phyloP scores from a whole-genome alignment of 768 basidiomycete species.

The Xerocomellus dryophilus region DNA sequence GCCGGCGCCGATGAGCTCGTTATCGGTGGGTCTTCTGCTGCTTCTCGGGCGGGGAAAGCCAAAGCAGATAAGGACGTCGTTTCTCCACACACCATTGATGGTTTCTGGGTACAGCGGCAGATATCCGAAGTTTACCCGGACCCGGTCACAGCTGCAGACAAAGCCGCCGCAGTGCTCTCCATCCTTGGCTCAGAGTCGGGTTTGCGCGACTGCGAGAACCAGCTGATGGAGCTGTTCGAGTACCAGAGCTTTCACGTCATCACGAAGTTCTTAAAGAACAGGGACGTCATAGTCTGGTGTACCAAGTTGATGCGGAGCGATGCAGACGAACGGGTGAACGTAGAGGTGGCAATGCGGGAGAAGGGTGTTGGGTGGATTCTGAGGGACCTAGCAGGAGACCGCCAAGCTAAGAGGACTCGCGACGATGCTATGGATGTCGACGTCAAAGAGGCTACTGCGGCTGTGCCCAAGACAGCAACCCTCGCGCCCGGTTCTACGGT shows the following conservation, averaged over 20 bases:
- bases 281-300: slow-evolving; percentile 96
- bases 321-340: slow-evolving; percentile 84
- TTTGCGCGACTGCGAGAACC: slow-evolving; percentile 91
- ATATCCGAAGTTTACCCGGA: slow-evolving; percentile 90
- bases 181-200: slow-evolving; percentile 85
- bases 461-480: slow-evolving; percentile 78
- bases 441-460: slow-evolving; percentile 41
- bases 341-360: slow-evolving; percentile 98
- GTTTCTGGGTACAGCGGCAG: slow-evolving; percentile 97
- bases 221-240: slow-evolving; percentile 95
- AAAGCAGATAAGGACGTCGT: slow-evolving; percentile 76
- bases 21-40: slow-evolving; percentile 66
- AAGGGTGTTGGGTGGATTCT: slow-evolving; percentile 96
- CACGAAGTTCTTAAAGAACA: slow-evolving; percentile 88
- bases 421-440: slow-evolving; percentile 81
- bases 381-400: slow-evolving; percentile 80
- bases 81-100: slow-evolving; percentile 89
- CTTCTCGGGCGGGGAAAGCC: slow-evolving; percentile 40
- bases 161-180: slow-evolving; percentile 78
- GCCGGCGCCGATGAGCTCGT: slow-evolving; percentile 69
- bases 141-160: slow-evolving; percentile 90
- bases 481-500: slow-evolving; percentile 83
- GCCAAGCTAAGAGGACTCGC: slow-evolving; percentile 51
- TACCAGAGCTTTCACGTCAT: slow-evolving; percentile 89
- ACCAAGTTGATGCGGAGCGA: slow-evolving; percentile 91